Evolutionary conservation across 1,139 yeast genomes (phyloP).

Genomic region (Debaryomycetaceae sp.): DNA sequence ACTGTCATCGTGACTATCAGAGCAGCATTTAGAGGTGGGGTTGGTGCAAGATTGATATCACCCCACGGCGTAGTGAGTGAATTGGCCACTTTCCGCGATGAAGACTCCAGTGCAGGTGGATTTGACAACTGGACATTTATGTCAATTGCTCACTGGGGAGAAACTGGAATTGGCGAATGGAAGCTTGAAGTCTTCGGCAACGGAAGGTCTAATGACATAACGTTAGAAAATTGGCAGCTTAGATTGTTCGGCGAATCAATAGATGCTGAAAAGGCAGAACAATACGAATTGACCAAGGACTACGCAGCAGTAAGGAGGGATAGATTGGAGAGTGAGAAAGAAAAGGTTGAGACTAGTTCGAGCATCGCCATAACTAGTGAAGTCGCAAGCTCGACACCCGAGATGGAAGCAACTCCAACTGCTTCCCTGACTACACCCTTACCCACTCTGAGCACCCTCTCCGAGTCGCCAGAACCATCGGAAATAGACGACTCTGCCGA

Average conservation of each 20-base stretch:
- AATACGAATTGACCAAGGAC: conserved; percentile 37
- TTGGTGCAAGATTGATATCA: conserved; percentile 62
- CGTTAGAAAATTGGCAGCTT: conserved; percentile 68
- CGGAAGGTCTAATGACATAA: conserved; percentile 31
- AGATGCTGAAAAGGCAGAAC: conserved; percentile 59
- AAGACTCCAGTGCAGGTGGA: conserved; percentile 58
- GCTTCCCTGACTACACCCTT: background rate
- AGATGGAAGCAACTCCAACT: background rate
- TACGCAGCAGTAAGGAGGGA: conserved; percentile 40
- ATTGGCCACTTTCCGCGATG: conserved; percentile 66
- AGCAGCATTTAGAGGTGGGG: conserved; percentile 65
- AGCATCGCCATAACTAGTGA: background rate
- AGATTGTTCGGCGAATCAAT: conserved; percentile 77
- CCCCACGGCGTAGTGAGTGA: conserved; percentile 75
- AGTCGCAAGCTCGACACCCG: background rate
- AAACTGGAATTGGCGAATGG: conserved; percentile 81
- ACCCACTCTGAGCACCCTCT: background rate
- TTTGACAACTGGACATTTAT: conserved; percentile 86
- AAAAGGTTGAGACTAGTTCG: background rate
- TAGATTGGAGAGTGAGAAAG: conserved; percentile 6
- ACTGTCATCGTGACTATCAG: conserved; percentile 74
- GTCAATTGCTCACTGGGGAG: conserved; percentile 99
- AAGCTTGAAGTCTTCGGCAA: conserved; percentile 52
- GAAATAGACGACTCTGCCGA: conserved; percentile 17
- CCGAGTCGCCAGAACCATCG: conserved; percentile 9